Evolutionary conservation across 331 rosid genomes (phyloP).

Genomic region (Rhamnella rubrinervis): DNA sequence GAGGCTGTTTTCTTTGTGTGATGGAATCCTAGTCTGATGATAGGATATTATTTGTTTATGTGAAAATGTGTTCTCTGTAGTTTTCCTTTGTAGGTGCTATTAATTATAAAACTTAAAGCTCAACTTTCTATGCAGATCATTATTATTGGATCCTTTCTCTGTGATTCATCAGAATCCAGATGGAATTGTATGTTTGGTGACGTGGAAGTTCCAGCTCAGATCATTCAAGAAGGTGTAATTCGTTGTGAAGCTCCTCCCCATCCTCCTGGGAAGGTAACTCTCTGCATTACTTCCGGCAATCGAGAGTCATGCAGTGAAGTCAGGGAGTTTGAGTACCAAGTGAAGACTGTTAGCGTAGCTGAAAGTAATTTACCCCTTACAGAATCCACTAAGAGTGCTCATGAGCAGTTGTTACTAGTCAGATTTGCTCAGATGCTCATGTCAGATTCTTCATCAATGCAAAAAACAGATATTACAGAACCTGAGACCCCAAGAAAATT

Average conservation of each 20-base stretch:
- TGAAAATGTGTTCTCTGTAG: no score
- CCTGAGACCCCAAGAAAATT: constrained; percentile 35
- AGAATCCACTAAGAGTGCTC: constrained; percentile 57
- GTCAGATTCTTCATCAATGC: constrained; percentile 37
- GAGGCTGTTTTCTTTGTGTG: neutral
- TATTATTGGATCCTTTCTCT: constrained; percentile 83
- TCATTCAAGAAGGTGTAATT: constrained; percentile 78
- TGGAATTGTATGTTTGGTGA: constrained; percentile 96
- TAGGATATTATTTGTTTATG: no score
- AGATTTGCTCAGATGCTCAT: constrained; percentile 72
- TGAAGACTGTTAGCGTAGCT: constrained; percentile 37
- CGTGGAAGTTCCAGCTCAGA: constrained; percentile 74
- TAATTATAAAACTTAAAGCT: constrained; percentile 17
- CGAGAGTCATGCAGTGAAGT: constrained; percentile 86
- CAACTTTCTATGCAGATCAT: constrained; percentile 52
- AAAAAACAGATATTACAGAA: constrained; percentile 34
- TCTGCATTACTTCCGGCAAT: constrained; percentile 81
- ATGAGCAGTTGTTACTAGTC: constrained; percentile 83
- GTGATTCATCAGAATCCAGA: constrained; percentile 55
- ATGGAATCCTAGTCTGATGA: neutral
- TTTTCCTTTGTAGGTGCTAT: no score
- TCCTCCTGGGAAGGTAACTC: constrained; percentile 67
- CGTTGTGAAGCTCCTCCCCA: constrained; percentile 78
- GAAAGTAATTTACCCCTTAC: constrained; percentile 37
- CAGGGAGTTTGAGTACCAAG: constrained; percentile 77